Evolutionary conservation across 2,329 filamentous ascomycete genomes (phyloP), one percentile per base, ranked within the genome.

Genomic region (Xylariales sp.): DNA sequence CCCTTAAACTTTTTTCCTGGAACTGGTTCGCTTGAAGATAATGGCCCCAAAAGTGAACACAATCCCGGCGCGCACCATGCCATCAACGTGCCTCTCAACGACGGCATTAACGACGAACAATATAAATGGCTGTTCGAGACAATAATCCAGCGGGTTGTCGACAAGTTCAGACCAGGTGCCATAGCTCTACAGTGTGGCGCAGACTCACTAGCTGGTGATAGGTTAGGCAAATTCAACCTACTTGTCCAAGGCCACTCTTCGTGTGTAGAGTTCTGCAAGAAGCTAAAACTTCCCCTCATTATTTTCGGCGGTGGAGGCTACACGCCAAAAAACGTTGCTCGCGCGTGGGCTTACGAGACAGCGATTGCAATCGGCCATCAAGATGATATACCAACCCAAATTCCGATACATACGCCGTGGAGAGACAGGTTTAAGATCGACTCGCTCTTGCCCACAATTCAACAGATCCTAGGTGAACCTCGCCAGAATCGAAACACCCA

Each of bases 341-440:
- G 96, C 62, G 94, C 95, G 36, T 99, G 96, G 96, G 93, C 94
- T 30, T 95, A 97, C 81, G 96, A 99, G 82, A 99, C 96, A 12
- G 92, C 92, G 68, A 93, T 98, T 73, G 93, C 93, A 68, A 92
- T 97, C 70, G 90, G 90, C 72, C 90, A 89, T 65, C 86, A 91
- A 68, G 85, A 91, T 70, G 87, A 88, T 65, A 90, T 97, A 70
- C 83, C 85, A 77, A 87, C 91, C 18, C 86, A 89, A 12, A 90
- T 98, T 34, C 95, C 96, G 0, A 81, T 87, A 43, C 90, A 97
- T 75, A 89, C 95, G 7, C 93, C 94, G 0, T 97, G 95, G 84
- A 89, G 94, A 65, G 90, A 93, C 70, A 94, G 97, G 70, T 99
- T 99, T 81, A 89, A 92, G 54, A 91, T 93, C 49, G 92, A 96